Percentiles rank a stretch among this genome's conserved stretches.
Conservation (phyloP, 371 early-diverging fungal species). For the Capillidium heterosporum region DNA sequence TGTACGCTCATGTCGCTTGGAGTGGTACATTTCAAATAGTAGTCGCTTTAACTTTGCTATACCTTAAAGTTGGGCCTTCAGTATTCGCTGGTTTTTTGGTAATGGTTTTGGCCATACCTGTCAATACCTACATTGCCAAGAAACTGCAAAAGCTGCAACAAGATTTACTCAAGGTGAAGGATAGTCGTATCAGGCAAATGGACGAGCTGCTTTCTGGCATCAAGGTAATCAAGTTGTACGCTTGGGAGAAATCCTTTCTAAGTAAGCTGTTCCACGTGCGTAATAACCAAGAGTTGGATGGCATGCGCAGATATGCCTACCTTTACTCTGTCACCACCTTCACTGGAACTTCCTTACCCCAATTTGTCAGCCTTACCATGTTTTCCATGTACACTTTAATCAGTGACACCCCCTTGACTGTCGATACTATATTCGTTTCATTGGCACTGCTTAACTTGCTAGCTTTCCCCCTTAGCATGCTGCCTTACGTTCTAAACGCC, state of each 20-base stretch:
- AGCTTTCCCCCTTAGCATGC: background rate
- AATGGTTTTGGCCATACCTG: constrained; percentile 52
- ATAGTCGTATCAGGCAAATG: constrained; percentile 74
- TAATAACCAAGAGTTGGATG: constrained; percentile 50
- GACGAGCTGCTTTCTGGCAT: constrained; percentile 87
- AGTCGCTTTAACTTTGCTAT: too few species aligned
- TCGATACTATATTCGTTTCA: constrained; percentile 73
- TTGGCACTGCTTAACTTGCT: constrained; percentile 14
- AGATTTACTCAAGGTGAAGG: constrained; percentile 81
- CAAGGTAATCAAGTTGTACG: constrained; percentile 71
- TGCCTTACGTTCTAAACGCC: constrained; percentile 13
- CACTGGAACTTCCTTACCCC: constrained; percentile 62
- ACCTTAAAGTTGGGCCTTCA: constrained; percentile 39
- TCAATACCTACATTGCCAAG: constrained; percentile 38
- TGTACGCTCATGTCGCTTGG: too few species aligned
- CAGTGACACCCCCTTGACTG: constrained; percentile 58
- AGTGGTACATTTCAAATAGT: too few species aligned
- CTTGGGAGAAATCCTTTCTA: constrained; percentile 38
- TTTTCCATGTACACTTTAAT: constrained; percentile 39
- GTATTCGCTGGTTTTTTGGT: constrained; percentile 74
- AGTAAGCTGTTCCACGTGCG: constrained; percentile 31
- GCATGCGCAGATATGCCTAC: constrained; percentile 34
- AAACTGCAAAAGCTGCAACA: constrained; percentile 55
- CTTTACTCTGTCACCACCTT: constrained; percentile 38
- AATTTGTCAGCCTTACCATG: constrained; percentile 73